phyloP scores from a whole-genome alignment of 2,329 filamentous ascomycete species.

The Nothopassalora personata region DNA sequence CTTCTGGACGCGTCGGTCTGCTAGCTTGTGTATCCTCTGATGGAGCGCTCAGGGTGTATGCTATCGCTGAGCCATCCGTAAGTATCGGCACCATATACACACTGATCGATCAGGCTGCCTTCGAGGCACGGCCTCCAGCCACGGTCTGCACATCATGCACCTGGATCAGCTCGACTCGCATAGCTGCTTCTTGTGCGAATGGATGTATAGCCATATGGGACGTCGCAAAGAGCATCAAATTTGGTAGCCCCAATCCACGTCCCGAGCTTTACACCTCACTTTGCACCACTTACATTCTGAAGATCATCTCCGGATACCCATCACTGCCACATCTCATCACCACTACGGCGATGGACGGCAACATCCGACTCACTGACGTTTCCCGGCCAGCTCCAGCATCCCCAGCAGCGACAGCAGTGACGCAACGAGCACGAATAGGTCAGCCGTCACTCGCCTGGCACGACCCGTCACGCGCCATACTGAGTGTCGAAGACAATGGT shows the following conservation, averaged over 20 bases:
- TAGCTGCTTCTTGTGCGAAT: slow-evolving; percentile 53
- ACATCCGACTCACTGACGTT: slow-evolving; percentile 51
- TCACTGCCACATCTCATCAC: slow-evolving; percentile 49
- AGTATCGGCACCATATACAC: slow-evolving; percentile 29
- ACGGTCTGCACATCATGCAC: slow-evolving; percentile 52
- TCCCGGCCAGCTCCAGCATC: slow-evolving; percentile 42
- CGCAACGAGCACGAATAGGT: slow-evolving; percentile 48
- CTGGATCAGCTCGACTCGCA: slow-evolving; percentile 52
- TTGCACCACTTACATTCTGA: slow-evolving; percentile 45
- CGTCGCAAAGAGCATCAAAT: slow-evolving; percentile 25
- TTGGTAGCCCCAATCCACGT: slow-evolving; percentile 22
- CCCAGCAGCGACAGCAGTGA: slow-evolving; percentile 40
- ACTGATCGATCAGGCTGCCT: slow-evolving; percentile 44
- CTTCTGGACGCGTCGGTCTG: slow-evolving; percentile 42
- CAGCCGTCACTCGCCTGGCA: slow-evolving; percentile 49
- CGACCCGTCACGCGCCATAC: slow-evolving; percentile 50
- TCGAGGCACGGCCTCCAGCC: slow-evolving; percentile 46
- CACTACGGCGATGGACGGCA: slow-evolving; percentile 51
- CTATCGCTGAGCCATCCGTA: slow-evolving; percentile 37
- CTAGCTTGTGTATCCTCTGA: slow-evolving; percentile 56
- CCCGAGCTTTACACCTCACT: slow-evolving; percentile 43
- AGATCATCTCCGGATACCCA: slow-evolving; percentile 49
- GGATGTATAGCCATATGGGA: slow-evolving; percentile 54
- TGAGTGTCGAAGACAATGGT: slow-evolving; percentile 52
- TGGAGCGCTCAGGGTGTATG: slow-evolving; percentile 51